Conservation (phyloP, 2,329 filamentous ascomycete species). For the Aspergillus puulaauensis region DNA sequence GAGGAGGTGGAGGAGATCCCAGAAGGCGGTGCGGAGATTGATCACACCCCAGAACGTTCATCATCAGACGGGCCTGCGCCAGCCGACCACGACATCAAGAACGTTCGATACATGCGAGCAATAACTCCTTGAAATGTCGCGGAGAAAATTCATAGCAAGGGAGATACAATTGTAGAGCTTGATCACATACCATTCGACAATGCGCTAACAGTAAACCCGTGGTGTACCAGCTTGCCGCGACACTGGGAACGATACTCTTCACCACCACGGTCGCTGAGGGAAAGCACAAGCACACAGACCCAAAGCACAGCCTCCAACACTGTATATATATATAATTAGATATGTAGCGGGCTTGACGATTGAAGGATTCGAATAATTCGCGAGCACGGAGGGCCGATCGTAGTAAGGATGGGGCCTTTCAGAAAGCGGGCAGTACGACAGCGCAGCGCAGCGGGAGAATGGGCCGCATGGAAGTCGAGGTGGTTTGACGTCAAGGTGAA, state of each 20-base stretch:
- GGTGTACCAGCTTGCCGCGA: constrained; percentile 34
- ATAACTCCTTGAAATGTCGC: not conserved
- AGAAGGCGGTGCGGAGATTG: constrained; percentile 44
- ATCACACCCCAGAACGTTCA: constrained; percentile 33
- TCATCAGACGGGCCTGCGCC: constrained; percentile 25
- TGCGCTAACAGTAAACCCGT: constrained; percentile 35
- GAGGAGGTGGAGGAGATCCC: constrained; percentile 19
- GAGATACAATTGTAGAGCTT: constrained; percentile 14
- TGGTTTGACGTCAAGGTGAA: constrained; percentile 16
- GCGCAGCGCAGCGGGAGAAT: constrained; percentile 30
- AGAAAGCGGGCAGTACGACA: constrained; percentile 36
- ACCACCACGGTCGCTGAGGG: constrained; percentile 25
- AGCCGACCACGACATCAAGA: constrained; percentile 10
- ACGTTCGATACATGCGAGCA: not conserved
- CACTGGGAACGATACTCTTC: constrained; percentile 28
- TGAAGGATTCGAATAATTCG: constrained; percentile 19
- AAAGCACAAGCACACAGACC: not conserved
- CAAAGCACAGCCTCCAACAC: constrained; percentile 14
- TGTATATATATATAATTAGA: not conserved
- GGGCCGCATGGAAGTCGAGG: constrained; percentile 32
- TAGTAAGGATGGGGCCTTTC: constrained; percentile 23
- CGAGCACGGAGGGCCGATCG: constrained; percentile 1
- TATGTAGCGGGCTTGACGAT: not conserved
- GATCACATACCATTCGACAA: constrained; percentile 38
- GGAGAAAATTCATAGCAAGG: constrained; percentile 3